Evolutionary conservation across 805 yeast genomes (phyloP).

Genomic region (Zygotorulaspora sp.): DNA sequence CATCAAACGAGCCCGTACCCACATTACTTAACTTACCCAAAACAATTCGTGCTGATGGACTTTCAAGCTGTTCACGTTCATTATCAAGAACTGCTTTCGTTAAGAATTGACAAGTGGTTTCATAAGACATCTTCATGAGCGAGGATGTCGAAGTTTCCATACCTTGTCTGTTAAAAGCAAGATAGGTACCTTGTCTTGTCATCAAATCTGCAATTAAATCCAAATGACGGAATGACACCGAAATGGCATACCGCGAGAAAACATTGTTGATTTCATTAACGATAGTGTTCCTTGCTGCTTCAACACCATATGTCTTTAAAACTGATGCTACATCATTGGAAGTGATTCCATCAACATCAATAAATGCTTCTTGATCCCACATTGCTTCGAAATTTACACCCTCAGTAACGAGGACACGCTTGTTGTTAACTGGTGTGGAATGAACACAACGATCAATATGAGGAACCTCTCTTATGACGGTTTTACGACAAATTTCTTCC

Average conservation of each 20-base stretch:
- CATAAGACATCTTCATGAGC: constrained; percentile 98
- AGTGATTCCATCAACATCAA: constrained; percentile 81
- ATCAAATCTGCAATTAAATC: constrained; percentile 97
- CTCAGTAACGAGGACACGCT: constrained; percentile 83
- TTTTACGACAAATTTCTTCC: constrained; percentile 83
- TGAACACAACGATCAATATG: constrained; percentile 89
- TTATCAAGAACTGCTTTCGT: constrained; percentile 94
- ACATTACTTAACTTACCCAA: constrained; percentile 84
- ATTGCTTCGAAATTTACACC: constrained; percentile 96
- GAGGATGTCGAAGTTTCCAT: constrained; percentile 93
- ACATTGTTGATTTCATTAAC: constrained; percentile 94
- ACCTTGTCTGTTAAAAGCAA: constrained; percentile 98
- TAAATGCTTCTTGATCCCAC: constrained; percentile 96
- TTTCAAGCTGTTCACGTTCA: constrained; percentile 78
- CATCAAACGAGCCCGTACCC: constrained; percentile 95
- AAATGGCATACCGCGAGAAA: constrained; percentile 92
- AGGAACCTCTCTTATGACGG: constrained; percentile 90
- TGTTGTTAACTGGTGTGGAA: constrained; percentile 66
- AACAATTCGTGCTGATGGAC: constrained; percentile 92
- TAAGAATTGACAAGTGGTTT: constrained; percentile 95
- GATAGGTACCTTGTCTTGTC: constrained; percentile 97
- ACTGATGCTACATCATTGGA: constrained; percentile 94
- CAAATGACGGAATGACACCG: constrained; percentile 88
- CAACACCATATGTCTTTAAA: constrained; percentile 90
- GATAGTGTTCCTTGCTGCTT: constrained; percentile 97